These are phyloP conservation scores for Lophiostoma macrostomum DNA, from an alignment of 495 filamentous ascomycete species.

Conservation along the genomic window DNA sequence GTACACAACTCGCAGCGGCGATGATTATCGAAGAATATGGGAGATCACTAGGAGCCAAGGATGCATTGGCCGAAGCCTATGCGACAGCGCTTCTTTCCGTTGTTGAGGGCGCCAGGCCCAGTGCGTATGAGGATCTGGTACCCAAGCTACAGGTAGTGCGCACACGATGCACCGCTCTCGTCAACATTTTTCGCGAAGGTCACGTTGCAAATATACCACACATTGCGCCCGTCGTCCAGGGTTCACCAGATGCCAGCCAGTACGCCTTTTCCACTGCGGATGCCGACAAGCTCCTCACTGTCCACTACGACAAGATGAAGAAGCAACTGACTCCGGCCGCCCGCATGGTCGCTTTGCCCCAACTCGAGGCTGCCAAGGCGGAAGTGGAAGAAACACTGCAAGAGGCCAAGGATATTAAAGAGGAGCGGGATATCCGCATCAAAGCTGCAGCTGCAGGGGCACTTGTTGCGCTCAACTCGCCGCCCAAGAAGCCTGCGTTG, in stretches of 20 bases:
- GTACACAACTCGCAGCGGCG: conserved; percentile 77
- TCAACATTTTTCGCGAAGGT: conserved; percentile 86
- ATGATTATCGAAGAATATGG: conserved; percentile 91
- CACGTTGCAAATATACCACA: conserved; percentile 73
- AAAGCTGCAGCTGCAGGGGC: conserved; percentile 82
- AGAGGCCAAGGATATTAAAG: conserved; percentile 73
- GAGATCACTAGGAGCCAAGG: conserved; percentile 45
- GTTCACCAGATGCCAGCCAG: conserved; percentile 82
- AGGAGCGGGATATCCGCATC: conserved; percentile 80
- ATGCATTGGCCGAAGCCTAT: conserved; percentile 45
- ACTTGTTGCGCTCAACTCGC: conserved; percentile 74
- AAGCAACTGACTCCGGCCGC: conserved; percentile 79
- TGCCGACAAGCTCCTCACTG: conserved; percentile 76
- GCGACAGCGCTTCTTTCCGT: conserved; percentile 59
- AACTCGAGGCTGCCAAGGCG: conserved; percentile 68
- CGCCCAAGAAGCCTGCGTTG: conserved; percentile 85
- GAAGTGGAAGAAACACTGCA: conserved; percentile 68
- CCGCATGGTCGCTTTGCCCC: conserved; percentile 70
- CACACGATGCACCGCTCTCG: conserved; percentile 81
- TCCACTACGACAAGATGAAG: conserved; percentile 84
- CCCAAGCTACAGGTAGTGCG: conserved; percentile 83
- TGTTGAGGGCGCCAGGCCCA: conserved; percentile 74
- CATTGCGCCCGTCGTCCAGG: conserved; percentile 87
- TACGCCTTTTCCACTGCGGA: conserved; percentile 85
- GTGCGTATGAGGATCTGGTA: conserved; percentile 81